Percentiles rank a stretch among this genome's conserved stretches.
These are phyloP conservation scores for Westerdykella aurantiaca DNA, from an alignment of 2,329 filamentous ascomycete species.

Conservation along the genomic window DNA sequence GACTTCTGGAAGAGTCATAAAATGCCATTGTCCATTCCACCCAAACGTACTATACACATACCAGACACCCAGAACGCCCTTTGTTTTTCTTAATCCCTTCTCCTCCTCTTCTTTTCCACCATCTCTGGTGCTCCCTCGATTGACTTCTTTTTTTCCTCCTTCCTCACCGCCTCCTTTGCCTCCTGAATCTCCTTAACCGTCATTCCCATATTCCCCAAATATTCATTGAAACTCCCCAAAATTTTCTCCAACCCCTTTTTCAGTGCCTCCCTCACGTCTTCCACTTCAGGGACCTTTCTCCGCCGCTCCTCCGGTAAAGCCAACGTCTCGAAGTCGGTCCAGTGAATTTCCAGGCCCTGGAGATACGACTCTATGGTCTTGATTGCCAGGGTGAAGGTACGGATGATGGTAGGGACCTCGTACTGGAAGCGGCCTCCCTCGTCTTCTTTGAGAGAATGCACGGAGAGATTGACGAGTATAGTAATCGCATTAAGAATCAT, in stretches of 20 bases:
- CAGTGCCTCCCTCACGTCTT: constrained; percentile 60
- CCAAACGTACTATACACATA: no score
- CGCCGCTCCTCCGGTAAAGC: constrained; percentile 41
- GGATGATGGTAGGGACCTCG: constrained; percentile 69
- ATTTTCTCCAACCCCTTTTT: constrained; percentile 61
- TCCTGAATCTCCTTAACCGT: constrained; percentile 64
- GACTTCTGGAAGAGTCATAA: no score
- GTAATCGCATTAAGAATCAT: constrained; percentile 52
- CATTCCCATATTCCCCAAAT: constrained; percentile 64
- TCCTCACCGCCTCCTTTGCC: constrained; percentile 37
- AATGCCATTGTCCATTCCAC: no score
- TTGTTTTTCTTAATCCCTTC: no score
- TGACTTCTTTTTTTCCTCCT: constrained; percentile 3
- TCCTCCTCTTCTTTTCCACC: no score
- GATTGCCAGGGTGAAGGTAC: constrained; percentile 64
- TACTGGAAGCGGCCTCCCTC: constrained; percentile 78
- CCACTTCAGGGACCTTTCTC: constrained; percentile 57
- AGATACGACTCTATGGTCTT: constrained; percentile 65
- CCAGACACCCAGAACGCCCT: no score
- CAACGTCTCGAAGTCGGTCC: constrained; percentile 65
- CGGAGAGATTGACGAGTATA: constrained; percentile 62
- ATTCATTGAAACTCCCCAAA: constrained; percentile 67
- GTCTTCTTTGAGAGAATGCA: constrained; percentile 73
- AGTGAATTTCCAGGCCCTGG: constrained; percentile 57
- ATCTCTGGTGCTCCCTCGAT: no score